Percentiles rank a stretch among this genome's conserved stretches.
These are phyloP conservation scores for Annulohypoxylon truncatum DNA, from an alignment of 2,329 filamentous ascomycete species.

Conservation along the genomic window DNA sequence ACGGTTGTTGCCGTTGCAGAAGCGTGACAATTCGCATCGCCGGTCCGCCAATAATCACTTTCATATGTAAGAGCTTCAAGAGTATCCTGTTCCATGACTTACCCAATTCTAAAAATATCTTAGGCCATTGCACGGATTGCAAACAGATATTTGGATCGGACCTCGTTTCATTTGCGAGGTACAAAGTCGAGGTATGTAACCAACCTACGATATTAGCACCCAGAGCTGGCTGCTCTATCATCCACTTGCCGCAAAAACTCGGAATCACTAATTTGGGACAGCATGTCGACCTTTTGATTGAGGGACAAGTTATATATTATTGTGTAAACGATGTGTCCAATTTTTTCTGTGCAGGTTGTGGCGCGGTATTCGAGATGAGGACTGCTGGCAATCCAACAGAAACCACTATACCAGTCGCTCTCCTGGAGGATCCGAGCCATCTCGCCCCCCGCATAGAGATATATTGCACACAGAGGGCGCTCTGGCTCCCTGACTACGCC, in stretches of 20 bases:
- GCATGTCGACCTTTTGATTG: background rate
- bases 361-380: background rate
- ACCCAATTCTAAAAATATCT: background rate
- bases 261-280: background rate
- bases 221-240: background rate
- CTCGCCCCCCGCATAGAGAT: conserved; percentile 36
- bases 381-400: accelerated
- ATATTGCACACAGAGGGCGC: background rate
- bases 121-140: background rate
- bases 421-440: conserved; percentile 41
- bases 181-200: background rate
- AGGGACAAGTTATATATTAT: background rate
- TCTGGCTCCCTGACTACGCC: background rate
- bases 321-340: background rate
- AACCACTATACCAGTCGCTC: conserved; percentile 37
- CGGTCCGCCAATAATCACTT: conserved; percentile 35
- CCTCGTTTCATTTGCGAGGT: background rate
- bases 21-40: conserved; percentile 36
- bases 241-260: background rate
- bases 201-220: background rate
- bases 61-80: conserved; percentile 35
- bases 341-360: background rate
- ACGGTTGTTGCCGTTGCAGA: conserved; percentile 48
- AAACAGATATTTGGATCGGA: background rate
- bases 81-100: background rate